These are phyloP conservation scores for Thalia dealbata DNA, from an alignment of 176 grass and related monocot genomes.

Conservation along the genomic window DNA sequence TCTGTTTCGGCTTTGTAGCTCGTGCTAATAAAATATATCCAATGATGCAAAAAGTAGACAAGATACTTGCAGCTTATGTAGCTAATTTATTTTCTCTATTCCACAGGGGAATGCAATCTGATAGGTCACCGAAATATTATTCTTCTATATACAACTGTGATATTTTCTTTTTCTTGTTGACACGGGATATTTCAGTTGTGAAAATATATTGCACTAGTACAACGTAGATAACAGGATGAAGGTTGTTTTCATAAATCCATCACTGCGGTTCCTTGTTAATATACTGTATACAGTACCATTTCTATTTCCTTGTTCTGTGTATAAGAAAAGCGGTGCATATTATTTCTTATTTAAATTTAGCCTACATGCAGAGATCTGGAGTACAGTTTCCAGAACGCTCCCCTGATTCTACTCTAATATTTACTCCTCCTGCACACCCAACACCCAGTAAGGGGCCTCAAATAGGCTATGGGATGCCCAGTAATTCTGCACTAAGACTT, in stretches of 20 bases:
- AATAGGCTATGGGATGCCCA: constrained; percentile 42
- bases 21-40: too few relatives aligned
- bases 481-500: constrained; percentile 47
- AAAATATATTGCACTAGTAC: not conserved
- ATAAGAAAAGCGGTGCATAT: not conserved
- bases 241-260: not conserved
- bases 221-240: not conserved
- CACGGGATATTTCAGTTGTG: not conserved
- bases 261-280: not conserved
- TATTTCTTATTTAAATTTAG: not conserved
- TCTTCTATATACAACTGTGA: not conserved
- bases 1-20: not conserved
- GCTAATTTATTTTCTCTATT: not conserved
- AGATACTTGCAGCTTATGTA: not conserved
- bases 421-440: constrained; percentile 35
- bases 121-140: not conserved
- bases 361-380: constrained; percentile 46
- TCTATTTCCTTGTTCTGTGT: not conserved
- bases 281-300: not conserved
- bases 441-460: constrained; percentile 23
- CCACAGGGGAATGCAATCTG: not conserved
- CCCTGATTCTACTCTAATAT: constrained; percentile 47
- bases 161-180: not conserved
- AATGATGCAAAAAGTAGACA: too few relatives aligned
- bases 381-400: constrained; percentile 56